These are phyloP conservation scores for Furcasterigmium sp. DNA, from an alignment of 2,329 filamentous ascomycete genomes.

Conservation along the genomic window DNA sequence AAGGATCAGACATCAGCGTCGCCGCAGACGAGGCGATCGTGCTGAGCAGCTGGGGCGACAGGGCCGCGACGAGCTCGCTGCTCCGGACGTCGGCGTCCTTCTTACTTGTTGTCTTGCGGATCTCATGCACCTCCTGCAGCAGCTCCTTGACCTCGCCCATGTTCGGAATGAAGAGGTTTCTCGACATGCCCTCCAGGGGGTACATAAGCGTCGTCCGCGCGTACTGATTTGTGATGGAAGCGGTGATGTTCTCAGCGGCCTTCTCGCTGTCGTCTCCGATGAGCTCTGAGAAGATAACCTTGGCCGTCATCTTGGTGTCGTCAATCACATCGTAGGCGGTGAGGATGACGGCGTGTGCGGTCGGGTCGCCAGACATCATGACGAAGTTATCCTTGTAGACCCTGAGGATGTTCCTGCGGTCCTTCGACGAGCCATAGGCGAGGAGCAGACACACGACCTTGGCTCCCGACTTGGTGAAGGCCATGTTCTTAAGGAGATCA, in stretches of 20 bases:
- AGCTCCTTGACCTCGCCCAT: constrained; percentile 64
- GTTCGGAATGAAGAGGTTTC: constrained; percentile 53
- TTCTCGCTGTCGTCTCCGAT: constrained; percentile 65
- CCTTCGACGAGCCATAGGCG: constrained; percentile 83
- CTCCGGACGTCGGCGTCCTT: constrained; percentile 77
- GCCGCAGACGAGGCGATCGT: constrained; percentile 64
- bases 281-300: constrained; percentile 82
- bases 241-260: constrained; percentile 58
- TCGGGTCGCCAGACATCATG: constrained; percentile 72
- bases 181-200: constrained; percentile 66
- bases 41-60: constrained; percentile 71
- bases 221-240: constrained; percentile 59
- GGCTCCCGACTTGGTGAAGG: constrained; percentile 87
- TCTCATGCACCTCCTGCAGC: constrained; percentile 70
- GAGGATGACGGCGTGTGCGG: constrained; percentile 78
- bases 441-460: constrained; percentile 76
- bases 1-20: constrained; percentile 67
- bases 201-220: constrained; percentile 70
- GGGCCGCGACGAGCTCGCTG: constrained; percentile 66
- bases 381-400: constrained; percentile 87
- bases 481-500: constrained; percentile 89
- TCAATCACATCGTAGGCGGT: constrained; percentile 88
- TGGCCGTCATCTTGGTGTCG: constrained; percentile 83
- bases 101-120: constrained; percentile 82
- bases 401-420: constrained; percentile 82